These are phyloP conservation scores for Castanospermum australe DNA, from an alignment of 306 rosid species.

Conservation along the genomic window DNA sequence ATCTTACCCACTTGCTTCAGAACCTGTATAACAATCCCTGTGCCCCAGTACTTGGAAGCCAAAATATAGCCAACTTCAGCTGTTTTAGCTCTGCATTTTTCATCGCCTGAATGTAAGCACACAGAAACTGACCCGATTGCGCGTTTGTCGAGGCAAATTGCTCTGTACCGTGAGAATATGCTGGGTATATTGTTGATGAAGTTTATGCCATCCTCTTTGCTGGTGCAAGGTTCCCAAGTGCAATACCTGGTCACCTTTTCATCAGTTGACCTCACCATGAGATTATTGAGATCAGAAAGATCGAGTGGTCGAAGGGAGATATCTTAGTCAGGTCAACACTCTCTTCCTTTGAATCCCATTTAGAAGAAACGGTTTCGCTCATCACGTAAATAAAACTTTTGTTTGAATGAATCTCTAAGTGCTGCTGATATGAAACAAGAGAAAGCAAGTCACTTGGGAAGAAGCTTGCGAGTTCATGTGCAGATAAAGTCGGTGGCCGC, in stretches of 20 bases:
- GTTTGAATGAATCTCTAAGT: not conserved
- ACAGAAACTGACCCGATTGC: conserved; percentile 45
- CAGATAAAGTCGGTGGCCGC: not conserved
- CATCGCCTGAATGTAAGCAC: conserved; percentile 4
- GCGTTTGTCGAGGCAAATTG: conserved; percentile 38
- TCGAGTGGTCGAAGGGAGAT: conserved; percentile 37
- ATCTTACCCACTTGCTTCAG: conserved; percentile 36
- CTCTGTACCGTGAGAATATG: conserved; percentile 38
- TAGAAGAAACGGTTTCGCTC: no score
- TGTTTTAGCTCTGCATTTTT: conserved; percentile 30
- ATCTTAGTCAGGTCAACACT: not conserved
- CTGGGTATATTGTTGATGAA: conserved; percentile 12
- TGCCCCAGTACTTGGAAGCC: conserved; percentile 48
- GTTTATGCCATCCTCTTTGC: conserved; percentile 39
- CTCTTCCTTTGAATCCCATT: no score
- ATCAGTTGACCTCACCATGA: conserved; percentile 56
- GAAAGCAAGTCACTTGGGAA: not conserved
- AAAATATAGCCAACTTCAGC: conserved; percentile 42
- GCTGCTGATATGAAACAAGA: not conserved
- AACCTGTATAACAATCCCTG: conserved; percentile 47
- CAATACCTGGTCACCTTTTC: conserved; percentile 45
- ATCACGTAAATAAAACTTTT: no score
- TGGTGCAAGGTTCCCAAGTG: conserved; percentile 54
- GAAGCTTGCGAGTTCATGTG: not conserved
- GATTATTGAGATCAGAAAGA: conserved; percentile 48